Percentiles rank a stretch among this genome's conserved stretches.
phyloP scores from a whole-genome alignment of 2,329 filamentous ascomycete species.

The Venturiaceae sp. region DNA sequence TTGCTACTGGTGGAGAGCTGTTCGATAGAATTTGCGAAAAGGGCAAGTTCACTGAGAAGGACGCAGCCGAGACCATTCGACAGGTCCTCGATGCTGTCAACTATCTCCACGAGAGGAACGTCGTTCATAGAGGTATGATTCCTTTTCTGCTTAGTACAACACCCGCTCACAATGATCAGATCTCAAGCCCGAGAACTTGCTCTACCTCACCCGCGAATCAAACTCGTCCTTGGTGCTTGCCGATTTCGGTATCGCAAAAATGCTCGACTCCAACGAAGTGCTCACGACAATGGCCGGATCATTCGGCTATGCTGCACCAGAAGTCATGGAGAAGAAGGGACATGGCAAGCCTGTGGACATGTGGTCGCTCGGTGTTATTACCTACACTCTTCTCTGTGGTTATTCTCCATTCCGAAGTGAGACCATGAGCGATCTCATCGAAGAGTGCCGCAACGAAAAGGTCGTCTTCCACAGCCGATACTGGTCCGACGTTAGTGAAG shows the following conservation, averaged over 20 bases:
- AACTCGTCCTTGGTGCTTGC: constrained; percentile 85
- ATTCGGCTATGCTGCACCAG: constrained; percentile 93
- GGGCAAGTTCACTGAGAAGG: constrained; percentile 97
- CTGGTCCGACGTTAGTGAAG: constrained; percentile 93
- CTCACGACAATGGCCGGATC: constrained; percentile 98
- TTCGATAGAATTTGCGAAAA: constrained; percentile 98
- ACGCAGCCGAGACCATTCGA: constrained; percentile 89
- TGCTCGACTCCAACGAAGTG: constrained; percentile 83
- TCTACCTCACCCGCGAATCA: constrained; percentile 72
- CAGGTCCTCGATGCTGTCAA: constrained; percentile 89
- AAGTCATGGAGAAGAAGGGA: constrained; percentile 96
- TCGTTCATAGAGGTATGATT: constrained; percentile 78
- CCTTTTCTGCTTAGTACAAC: neutral
- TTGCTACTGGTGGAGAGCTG: constrained; percentile 90
- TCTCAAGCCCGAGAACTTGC: constrained; percentile 93
- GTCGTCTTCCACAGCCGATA: constrained; percentile 96
- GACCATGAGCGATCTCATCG: constrained; percentile 83
- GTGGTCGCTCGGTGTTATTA: constrained; percentile 99
- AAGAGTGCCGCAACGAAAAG: constrained; percentile 75
- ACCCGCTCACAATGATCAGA: constrained; percentile 43
- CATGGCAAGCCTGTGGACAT: constrained; percentile 98
- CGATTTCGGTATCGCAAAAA: constrained; percentile 98
- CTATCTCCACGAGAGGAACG: constrained; percentile 88
- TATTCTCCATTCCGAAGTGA: constrained; percentile 98
- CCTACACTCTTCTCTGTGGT: constrained; percentile 93